These are phyloP conservation scores for Aureobasidium sp. DNA, from an alignment of 2,329 filamentous ascomycete genomes.

Conservation along the genomic window DNA sequence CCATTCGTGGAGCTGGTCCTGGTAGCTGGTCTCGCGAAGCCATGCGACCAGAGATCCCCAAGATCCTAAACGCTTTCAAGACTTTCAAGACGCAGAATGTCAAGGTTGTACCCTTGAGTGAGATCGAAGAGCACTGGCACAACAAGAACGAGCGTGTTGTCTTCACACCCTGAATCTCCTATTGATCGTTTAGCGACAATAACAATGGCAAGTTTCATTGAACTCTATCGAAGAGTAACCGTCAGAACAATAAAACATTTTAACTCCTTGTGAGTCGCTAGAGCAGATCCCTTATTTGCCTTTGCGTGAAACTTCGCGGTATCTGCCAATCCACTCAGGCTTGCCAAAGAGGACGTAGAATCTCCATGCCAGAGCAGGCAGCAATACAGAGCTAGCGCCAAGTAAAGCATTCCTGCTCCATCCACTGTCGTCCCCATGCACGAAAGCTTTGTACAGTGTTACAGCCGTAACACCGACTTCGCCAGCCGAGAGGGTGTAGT, in stretches of 20 bases:
- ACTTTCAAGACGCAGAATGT: constrained; percentile 15
- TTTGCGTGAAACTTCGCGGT: not conserved
- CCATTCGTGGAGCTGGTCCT: constrained; percentile 24
- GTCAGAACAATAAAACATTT: not conserved
- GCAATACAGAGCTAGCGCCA: not conserved
- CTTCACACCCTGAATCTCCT: constrained; percentile 14
- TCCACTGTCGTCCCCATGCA: not conserved
- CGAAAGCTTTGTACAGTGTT: not conserved
- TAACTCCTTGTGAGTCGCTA: not conserved
- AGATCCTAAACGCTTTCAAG: constrained; percentile 16
- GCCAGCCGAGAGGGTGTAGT: not conserved
- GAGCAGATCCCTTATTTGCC: not conserved
- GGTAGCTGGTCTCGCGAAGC: constrained; percentile 21
- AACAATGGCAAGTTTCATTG: too few relatives aligned
- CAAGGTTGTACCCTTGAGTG: constrained; percentile 17
- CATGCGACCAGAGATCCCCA: constrained; percentile 17
- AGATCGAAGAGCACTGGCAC: constrained; percentile 20
- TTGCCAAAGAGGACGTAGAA: constrained; percentile 4
- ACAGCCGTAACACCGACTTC: not conserved
- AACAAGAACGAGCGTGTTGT: constrained; percentile 17
- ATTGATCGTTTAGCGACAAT: too few relatives aligned
- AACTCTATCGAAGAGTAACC: too few relatives aligned
- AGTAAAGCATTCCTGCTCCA: not conserved
- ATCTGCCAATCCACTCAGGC: constrained; percentile 1
- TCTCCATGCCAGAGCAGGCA: not conserved